Percentiles rank a stretch among this genome's conserved stretches.
phyloP scores from a whole-genome alignment of 768 basidiomycete species.

The Tulasnella sp. region DNA sequence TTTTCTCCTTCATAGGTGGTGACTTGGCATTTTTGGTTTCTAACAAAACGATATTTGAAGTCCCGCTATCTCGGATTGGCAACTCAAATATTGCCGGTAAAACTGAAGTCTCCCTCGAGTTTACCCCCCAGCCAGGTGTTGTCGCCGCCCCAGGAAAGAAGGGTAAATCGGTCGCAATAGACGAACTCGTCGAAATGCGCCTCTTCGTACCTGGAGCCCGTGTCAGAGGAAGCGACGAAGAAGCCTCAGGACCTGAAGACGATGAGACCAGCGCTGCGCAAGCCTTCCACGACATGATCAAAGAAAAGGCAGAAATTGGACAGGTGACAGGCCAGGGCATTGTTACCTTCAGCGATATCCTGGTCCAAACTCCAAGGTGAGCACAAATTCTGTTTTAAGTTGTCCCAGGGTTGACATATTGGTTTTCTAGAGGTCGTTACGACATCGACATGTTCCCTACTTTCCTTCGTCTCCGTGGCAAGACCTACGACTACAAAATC shows the following conservation, averaged over 20 bases:
- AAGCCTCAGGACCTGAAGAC: conserved; percentile 44
- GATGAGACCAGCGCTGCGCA: conserved; percentile 87
- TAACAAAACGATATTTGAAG: conserved; percentile 77
- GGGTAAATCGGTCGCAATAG: conserved; percentile 35
- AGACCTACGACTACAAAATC: conserved; percentile 99
- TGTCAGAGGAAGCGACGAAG: conserved; percentile 32
- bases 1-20: conserved; percentile 42
- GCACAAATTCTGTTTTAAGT: neutral
- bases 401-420: neutral
- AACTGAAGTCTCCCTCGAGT: conserved; percentile 98
- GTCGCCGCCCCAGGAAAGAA: conserved; percentile 32
- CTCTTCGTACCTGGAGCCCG: conserved; percentile 86
- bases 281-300: conserved; percentile 91
- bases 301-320: conserved; percentile 91
- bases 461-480: conserved; percentile 89
- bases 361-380: conserved; percentile 71
- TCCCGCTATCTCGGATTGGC: conserved; percentile 74
- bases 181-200: conserved; percentile 92
- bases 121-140: conserved; percentile 38
- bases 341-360: conserved; percentile 87
- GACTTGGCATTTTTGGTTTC: conserved; percentile 86
- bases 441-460: conserved; percentile 97
- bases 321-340: conserved; percentile 85
- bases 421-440: conserved; percentile 61
- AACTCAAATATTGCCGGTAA: conserved; percentile 97